Conservation (phyloP, 768 basidiomycete species). For the Xerocomus spinulosus region DNA sequence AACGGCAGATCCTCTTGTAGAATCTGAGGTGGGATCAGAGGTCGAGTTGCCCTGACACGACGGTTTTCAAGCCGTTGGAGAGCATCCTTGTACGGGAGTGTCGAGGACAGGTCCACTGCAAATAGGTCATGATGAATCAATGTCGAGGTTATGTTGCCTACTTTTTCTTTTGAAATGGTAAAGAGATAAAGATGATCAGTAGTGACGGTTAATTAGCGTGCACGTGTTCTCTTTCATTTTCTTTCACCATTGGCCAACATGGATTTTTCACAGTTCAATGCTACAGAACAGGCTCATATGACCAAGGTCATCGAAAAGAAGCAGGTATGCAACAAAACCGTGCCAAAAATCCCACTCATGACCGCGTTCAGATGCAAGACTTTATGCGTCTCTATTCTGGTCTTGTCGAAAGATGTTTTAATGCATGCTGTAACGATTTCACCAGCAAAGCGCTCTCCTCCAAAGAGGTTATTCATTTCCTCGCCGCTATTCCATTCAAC, state of each 20-base stretch:
- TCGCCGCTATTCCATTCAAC: constrained; percentile 1
- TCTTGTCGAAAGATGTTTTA: constrained; percentile 96
- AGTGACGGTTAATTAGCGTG: no score
- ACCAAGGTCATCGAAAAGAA: constrained; percentile 92
- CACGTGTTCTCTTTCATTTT: neutral
- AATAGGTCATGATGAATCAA: constrained; percentile 11
- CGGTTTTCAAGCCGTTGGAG: constrained; percentile 79
- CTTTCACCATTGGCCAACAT: constrained; percentile 37
- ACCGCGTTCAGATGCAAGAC: constrained; percentile 82
- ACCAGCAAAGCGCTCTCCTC: constrained; percentile 89
- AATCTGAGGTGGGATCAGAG: constrained; percentile 92
- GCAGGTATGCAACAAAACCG: constrained; percentile 54
- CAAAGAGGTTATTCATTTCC: constrained; percentile 65
- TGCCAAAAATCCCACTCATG: constrained; percentile 5
- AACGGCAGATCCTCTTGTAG: constrained; percentile 90
- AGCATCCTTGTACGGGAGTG: constrained; percentile 75
- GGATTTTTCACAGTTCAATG: constrained; percentile 90
- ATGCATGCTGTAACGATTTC: constrained; percentile 91
- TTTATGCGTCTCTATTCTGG: constrained; percentile 93
- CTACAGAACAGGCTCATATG: constrained; percentile 95
- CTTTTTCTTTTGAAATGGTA: constrained; percentile 8
- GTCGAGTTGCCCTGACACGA: constrained; percentile 80
- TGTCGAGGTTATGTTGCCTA: neutral
- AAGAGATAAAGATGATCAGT: no score
- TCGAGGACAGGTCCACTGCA: constrained; percentile 49